A percentile compares a stretch with the other conserved stretches of the same genome.
phyloP scores from a whole-genome alignment of 495 filamentous ascomycete genomes.

The Thermochaetoides thermophila region DNA sequence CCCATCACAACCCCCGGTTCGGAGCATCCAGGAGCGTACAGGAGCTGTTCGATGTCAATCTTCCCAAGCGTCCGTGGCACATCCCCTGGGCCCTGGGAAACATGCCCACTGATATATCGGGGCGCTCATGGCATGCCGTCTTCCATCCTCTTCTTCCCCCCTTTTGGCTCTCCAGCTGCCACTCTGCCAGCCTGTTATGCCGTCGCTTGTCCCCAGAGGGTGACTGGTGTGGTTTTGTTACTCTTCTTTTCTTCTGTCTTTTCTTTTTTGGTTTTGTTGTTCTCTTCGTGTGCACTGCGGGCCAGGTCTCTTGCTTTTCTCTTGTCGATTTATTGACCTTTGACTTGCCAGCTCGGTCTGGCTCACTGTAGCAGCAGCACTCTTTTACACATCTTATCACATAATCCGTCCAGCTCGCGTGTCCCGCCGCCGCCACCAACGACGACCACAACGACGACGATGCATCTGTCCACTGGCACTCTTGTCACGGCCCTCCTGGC shows the following conservation, averaged over 20 bases:
- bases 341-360: too few relatives aligned
- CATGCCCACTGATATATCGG: too few relatives aligned
- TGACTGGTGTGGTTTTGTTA: constrained; percentile 1
- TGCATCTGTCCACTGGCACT: constrained; percentile 14
- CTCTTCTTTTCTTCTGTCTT: constrained; percentile 1
- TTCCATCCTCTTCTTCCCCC: constrained; percentile 1
- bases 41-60: too few relatives aligned
- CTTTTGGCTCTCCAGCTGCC: constrained; percentile 1
- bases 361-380: too few relatives aligned
- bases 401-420: too few relatives aligned
- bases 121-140: not conserved
- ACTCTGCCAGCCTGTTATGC: not conserved
- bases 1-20: too few relatives aligned
- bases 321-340: too few relatives aligned
- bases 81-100: too few relatives aligned
- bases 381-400: too few relatives aligned
- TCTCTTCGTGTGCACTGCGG: constrained; percentile 21
- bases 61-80: too few relatives aligned
- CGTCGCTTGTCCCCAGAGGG: not conserved
- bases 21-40: too few relatives aligned
- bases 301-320: constrained; percentile 14
- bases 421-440: too few relatives aligned
- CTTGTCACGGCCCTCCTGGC: constrained; percentile 15
- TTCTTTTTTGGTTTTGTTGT: constrained; percentile 9
- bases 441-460: constrained; percentile 9